Conservation (phyloP, 2,329 filamentous ascomycete species). For the Aspergillus texensis region DNA sequence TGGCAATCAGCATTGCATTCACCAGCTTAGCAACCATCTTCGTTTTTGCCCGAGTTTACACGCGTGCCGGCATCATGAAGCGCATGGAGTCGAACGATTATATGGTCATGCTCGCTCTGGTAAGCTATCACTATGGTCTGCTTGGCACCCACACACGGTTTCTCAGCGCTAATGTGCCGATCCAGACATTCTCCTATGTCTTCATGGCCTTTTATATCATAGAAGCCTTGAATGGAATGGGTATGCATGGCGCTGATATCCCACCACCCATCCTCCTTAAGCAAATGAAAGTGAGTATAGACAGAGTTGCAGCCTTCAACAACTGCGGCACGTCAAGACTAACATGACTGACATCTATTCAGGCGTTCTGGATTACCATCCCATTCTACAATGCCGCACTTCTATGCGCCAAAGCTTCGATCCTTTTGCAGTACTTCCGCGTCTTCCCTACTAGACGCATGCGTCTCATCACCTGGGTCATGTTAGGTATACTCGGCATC, state of each 20-base stretch:
- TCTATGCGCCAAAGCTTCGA: conserved; percentile 49
- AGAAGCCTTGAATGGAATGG: conserved; percentile 39
- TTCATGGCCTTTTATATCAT: conserved; percentile 40
- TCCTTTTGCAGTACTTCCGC: conserved; percentile 53
- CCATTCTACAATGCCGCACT: conserved; percentile 43
- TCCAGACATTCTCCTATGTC: conserved; percentile 34
- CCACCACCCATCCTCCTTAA: conserved; percentile 29
- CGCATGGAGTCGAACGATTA: conserved; percentile 41
- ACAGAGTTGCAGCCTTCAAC: neutral
- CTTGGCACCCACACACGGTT: neutral
- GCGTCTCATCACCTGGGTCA: conserved; percentile 39
- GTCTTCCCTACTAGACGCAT: conserved; percentile 44
- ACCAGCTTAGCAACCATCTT: conserved; percentile 33
- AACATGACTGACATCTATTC: neutral
- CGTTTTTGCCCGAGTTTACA: conserved; percentile 36
- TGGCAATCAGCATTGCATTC: conserved; percentile 36
- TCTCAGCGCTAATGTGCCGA: neutral
- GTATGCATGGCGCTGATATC: conserved; percentile 36
- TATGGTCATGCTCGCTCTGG: conserved; percentile 39
- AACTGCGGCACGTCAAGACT: neutral
- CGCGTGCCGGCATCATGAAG: conserved; percentile 33
- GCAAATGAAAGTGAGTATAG: conserved; percentile 35
- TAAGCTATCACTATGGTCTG: conserved; percentile 16
- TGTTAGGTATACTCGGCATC: conserved; percentile 39
- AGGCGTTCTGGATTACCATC: conserved; percentile 44